A percentile compares a stretch with the other conserved stretches of the same genome.
Evolutionary conservation across 2,329 filamentous ascomycete genomes (phyloP).

Genomic region (Fusarium illudens): DNA sequence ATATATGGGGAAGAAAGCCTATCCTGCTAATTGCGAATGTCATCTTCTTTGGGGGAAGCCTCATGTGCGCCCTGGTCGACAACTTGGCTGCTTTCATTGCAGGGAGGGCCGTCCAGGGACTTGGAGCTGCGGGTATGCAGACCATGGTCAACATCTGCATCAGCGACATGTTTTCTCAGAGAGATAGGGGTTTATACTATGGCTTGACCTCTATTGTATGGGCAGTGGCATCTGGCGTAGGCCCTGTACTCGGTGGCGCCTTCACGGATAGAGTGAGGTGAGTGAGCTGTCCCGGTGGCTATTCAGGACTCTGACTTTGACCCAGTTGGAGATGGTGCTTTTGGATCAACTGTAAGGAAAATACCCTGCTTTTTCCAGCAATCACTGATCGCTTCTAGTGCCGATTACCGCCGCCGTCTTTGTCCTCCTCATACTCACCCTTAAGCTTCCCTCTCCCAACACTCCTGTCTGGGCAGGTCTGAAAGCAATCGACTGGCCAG

Average conservation of each 20-base stretch:
- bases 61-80: conserved; percentile 57
- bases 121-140: conserved; percentile 61
- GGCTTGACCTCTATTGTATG: conserved; percentile 73
- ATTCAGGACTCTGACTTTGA: not conserved
- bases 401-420: conserved; percentile 64
- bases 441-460: conserved; percentile 72
- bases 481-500: conserved; percentile 68
- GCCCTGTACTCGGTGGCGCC: conserved; percentile 70
- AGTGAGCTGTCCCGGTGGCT: conserved; percentile 10
- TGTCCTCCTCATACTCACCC: conserved; percentile 66
- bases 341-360: conserved; percentile 58
- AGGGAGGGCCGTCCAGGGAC: conserved; percentile 59
- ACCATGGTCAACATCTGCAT: conserved; percentile 64
- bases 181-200: conserved; percentile 58
- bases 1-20: conserved; percentile 67
- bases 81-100: conserved; percentile 52
- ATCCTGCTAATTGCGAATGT: conserved; percentile 57
- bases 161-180: conserved; percentile 59
- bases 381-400: conserved; percentile 40
- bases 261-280: conserved; percentile 68
- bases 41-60: conserved; percentile 62
- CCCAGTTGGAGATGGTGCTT: conserved; percentile 57
- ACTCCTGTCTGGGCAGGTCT: conserved; percentile 70
- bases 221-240: conserved; percentile 72
- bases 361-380: fast-evolving